Evolutionary conservation across 2,329 filamentous ascomycete genomes (phyloP), one percentile per base, ranked within the genome.

Genomic region (Trichothecium roseum): DNA sequence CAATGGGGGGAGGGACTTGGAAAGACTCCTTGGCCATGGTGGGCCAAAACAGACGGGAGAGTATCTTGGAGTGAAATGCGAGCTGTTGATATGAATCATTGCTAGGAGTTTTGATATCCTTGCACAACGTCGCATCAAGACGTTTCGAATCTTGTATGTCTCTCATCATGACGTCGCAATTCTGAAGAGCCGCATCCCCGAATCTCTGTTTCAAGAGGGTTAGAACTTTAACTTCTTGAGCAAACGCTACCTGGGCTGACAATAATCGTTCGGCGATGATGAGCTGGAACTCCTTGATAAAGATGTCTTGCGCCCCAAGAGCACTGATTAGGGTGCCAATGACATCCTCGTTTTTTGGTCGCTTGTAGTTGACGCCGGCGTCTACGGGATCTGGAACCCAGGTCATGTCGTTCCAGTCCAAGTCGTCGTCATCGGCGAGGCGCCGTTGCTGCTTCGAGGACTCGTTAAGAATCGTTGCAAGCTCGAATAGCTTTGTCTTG

Each of bases 161-260:
- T 43, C 82, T 84, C 38, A 98, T 74, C 91, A 98, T 98, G 49
- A 98, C 91, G 53, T 98, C 89, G 56, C 88, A 95, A 33, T 84
- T 84, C 54, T 96, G 91, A 31, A 98, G 64, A 13, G 85, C 78
- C 18, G 74, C 71, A 45, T 95, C 86, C 17, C 89, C 89, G 38
- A 95, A 88, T 8, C 88, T 78, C 41, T 84, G 72, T 62, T 95
- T 95, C 40, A 98, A 71, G 8, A 96, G 70, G 38, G 89, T 79
- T 5, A 96, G 69, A 4, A 95, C 83, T 37, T 83, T 81, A 36
- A 84, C 74, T 57, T 82, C 91, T 54, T 86, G 86, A 40, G 82
- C 72, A 46, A 87, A 93, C 17, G 74, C 68, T 14, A 72, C 66
- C 41, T 81, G 79, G 32, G 74, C 75, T 39, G 67, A 74, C 5